Base-by-base conservation (phyloP, 2,329 filamentous ascomycete species). In the Rhynchosporium secalis region DNA sequence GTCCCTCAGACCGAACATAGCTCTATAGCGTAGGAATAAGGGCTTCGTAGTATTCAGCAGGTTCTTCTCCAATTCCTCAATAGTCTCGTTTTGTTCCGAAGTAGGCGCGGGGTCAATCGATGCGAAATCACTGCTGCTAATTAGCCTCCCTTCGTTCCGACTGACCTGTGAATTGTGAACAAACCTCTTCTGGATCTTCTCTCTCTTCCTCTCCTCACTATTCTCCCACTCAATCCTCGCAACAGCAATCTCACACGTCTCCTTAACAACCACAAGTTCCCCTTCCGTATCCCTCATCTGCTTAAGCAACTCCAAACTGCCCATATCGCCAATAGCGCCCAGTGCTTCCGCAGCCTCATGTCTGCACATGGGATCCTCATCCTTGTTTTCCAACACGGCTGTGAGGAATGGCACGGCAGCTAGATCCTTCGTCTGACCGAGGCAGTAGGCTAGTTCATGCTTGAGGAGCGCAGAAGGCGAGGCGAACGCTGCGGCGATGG, bases 1-100 rank as follows among this genome's bases (percentile, higher is more conserved):
- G 76, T 99, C 95, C 73, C 95, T 89, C 58, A 99, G 87, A 62
- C 92, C 91, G 74, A 99, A 99, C 95, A 99, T 99, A 75, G 95
- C 94, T 72, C 95, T 87, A 79, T 99, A 99, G 74, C 95, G 88
- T 74, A 92, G 81, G 81, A 99, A 99, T 12, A 99, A 85, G 29
- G 92, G 91, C 55, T 88, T 79, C 4, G 80, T 83, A 5, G 89
- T 88, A 76, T 98, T 88, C 76, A 98, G 86, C 59, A 99, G 81
- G 29, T 84, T 86, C 72, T 85, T 83, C 72, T 90, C 89, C 40
- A 99, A 83, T 61, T 90, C 86, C 40, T 88, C 81, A 55, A 96
- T 91, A 3, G 86, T 87, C 61, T 83, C 78, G n/a, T 83, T 81
- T 72, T 92, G 82, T 49, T 92, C 86, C 76, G 48, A 61, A 38